Evolutionary conservation across 106 monocot species (phyloP).

Genomic region (Dioscorea dumetorum): DNA sequence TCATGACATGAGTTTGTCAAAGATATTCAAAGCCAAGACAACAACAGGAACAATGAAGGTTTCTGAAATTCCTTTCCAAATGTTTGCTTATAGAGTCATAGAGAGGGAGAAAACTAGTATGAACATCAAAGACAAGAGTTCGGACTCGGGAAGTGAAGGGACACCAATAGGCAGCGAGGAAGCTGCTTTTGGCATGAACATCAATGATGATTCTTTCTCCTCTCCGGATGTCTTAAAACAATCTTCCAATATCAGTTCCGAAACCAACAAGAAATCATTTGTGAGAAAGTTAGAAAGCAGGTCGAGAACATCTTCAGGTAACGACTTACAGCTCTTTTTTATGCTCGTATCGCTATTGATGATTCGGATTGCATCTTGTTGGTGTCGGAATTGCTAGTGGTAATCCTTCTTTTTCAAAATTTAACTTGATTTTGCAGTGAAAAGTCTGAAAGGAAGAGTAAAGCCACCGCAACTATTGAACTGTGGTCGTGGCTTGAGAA

Average conservation of each 20-base stretch:
- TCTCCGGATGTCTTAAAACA: conserved; percentile 2
- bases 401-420: neutral
- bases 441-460: conserved; percentile 13
- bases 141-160: conserved; percentile 29
- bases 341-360: too few relatives aligned
- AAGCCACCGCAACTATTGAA: conserved; percentile 14
- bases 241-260: conserved; percentile 7
- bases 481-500: conserved; percentile 10
- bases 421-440: conserved; percentile 9
- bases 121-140: conserved; percentile 23
- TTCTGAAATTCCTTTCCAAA: conserved; percentile 41
- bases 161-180: conserved; percentile 21
- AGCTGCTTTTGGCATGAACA: conserved; percentile 2
- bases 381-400: neutral
- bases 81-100: conserved; percentile 46
- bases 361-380: neutral
- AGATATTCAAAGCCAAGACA: conserved; percentile 27
- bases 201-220: conserved; percentile 16
- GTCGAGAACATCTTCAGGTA: conserved; percentile 11
- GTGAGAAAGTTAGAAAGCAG: conserved; percentile 17
- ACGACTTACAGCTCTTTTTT: neutral
- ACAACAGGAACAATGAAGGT: conserved; percentile 10
- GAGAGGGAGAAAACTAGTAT: conserved; percentile 40
- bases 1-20: conserved; percentile 44
- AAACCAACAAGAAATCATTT: conserved; percentile 10